Percentiles rank a stretch among this genome's conserved stretches.
phyloP scores from a whole-genome alignment of 225 moss, liverwort and hornwort genomes.

The Physcomitrium patens region DNA sequence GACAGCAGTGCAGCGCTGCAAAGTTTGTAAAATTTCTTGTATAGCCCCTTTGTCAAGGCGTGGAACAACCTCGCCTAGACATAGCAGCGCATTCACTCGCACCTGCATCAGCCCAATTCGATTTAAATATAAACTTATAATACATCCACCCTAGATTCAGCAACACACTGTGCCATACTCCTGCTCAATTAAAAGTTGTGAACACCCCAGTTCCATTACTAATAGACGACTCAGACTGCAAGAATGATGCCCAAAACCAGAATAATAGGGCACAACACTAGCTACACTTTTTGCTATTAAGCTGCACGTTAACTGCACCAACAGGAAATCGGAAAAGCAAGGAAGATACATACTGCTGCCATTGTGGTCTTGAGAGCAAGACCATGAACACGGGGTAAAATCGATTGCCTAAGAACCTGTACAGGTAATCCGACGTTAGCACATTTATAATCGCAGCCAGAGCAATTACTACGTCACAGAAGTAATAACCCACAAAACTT shows the following conservation, averaged over 20 bases:
- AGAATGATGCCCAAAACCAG: neutral
- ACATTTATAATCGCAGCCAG: neutral
- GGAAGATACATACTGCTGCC: slow-evolving; percentile 56
- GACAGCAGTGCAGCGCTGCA: slow-evolving; percentile 73
- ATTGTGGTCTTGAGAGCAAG: slow-evolving; percentile 73
- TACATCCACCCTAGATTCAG: neutral
- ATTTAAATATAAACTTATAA: neutral
- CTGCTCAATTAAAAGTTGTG: neutral
- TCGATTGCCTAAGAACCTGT: slow-evolving; percentile 65
- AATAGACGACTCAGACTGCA: neutral
- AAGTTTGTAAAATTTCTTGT: slow-evolving; percentile 56
- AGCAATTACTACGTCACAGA: neutral
- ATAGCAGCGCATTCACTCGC: slow-evolving; percentile 73
- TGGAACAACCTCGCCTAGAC: slow-evolving; percentile 73
- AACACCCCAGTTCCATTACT: neutral
- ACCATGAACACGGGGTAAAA: slow-evolving; percentile 68
- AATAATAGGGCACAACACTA: neutral
- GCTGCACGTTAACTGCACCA: neutral
- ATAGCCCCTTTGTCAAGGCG: slow-evolving; percentile 64
- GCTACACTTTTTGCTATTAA: neutral
- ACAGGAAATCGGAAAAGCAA: neutral
- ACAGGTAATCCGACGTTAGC: neutral
- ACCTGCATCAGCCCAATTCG: slow-evolving; percentile 44
- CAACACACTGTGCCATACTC: neutral
- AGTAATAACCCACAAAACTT: neutral